Conservation (phyloP, 108 stramenopile species). For the Bacterosira constricta region DNA sequence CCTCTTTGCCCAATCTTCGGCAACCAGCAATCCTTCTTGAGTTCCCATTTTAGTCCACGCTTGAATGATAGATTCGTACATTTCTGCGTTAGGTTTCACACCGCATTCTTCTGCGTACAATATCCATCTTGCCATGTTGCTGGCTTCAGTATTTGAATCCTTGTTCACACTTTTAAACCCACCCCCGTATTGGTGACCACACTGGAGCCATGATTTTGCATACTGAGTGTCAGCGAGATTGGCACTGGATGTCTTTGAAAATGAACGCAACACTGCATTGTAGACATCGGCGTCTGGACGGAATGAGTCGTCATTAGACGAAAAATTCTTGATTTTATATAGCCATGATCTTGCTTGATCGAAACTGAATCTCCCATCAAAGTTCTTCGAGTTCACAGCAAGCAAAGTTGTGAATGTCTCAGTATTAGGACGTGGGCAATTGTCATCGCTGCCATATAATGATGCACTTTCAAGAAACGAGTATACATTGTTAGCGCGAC, state of each 20-base stretch:
- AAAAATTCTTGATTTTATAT: constrained; percentile 43
- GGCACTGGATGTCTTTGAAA: constrained; percentile 16
- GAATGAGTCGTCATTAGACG: constrained; percentile 15
- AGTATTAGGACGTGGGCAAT: constrained; percentile 21
- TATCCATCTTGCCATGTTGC: constrained; percentile 59
- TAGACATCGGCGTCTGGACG: constrained; percentile 54
- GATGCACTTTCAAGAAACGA: constrained; percentile 38
- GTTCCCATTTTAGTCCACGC: constrained; percentile 76
- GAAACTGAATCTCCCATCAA: constrained; percentile 46
- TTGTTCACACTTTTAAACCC: constrained; percentile 41
- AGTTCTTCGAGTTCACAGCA: constrained; percentile 26
- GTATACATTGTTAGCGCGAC: constrained; percentile 36
- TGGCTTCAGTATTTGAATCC: constrained; percentile 47
- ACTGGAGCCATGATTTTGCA: constrained; percentile 44
- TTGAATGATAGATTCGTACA: constrained; percentile 75
- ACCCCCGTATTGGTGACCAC: constrained; percentile 33
- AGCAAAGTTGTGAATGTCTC: constrained; percentile 40
- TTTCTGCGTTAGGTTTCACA: constrained; percentile 60
- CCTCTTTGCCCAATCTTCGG: constrained; percentile 52
- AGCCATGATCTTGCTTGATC: constrained; percentile 52
- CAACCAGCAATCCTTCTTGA: constrained; percentile 53
- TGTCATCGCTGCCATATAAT: not conserved
- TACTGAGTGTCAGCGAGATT: not conserved
- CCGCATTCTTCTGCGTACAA: constrained; percentile 44
- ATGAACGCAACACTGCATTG: constrained; percentile 72